phyloP scores from a whole-genome alignment of 1,139 yeast species.

The Suhomyces maxii region DNA sequence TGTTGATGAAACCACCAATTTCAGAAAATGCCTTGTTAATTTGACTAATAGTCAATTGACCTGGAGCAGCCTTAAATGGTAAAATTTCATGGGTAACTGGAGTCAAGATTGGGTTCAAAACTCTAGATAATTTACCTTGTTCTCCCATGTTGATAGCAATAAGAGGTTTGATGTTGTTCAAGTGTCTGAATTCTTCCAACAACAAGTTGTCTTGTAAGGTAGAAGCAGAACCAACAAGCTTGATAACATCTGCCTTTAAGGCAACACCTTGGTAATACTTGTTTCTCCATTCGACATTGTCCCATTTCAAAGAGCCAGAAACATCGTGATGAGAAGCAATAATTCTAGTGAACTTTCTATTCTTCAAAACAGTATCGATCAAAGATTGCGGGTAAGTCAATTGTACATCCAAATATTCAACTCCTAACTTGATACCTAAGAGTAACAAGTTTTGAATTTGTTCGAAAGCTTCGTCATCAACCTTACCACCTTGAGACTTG shows the following conservation, averaged over 20 bases:
- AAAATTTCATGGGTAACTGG: slow-evolving; percentile 76
- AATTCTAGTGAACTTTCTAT: slow-evolving; percentile 61
- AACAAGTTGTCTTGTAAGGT: slow-evolving; percentile 65
- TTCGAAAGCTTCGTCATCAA: slow-evolving; percentile 49
- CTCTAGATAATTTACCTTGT: slow-evolving; percentile 75
- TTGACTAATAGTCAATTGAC: slow-evolving; percentile 64
- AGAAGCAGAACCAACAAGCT: slow-evolving; percentile 79
- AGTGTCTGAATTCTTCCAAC: slow-evolving; percentile 65
- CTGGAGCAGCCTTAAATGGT: slow-evolving; percentile 74
- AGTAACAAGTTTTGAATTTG: slow-evolving; percentile 52
- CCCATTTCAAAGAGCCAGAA: slow-evolving; percentile 63
- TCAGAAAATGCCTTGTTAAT: slow-evolving; percentile 59
- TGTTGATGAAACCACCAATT: slow-evolving; percentile 59
- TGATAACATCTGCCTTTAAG: slow-evolving; percentile 71
- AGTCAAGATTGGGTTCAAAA: slow-evolving; percentile 71
- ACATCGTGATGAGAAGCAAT: slow-evolving; percentile 85
- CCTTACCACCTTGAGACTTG: slow-evolving; percentile 75
- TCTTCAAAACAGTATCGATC: slow-evolving; percentile 29
- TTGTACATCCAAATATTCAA: slow-evolving; percentile 56
- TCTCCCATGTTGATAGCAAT: slow-evolving; percentile 84
- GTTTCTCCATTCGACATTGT: slow-evolving; percentile 68
- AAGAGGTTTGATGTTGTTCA: slow-evolving; percentile 59
- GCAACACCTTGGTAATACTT: slow-evolving; percentile 66
- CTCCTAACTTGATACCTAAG: slow-evolving; percentile 69
- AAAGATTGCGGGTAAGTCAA: slow-evolving; percentile 41